phyloP scores from a whole-genome alignment of 768 basidiomycete species.

The Russula virescens region DNA sequence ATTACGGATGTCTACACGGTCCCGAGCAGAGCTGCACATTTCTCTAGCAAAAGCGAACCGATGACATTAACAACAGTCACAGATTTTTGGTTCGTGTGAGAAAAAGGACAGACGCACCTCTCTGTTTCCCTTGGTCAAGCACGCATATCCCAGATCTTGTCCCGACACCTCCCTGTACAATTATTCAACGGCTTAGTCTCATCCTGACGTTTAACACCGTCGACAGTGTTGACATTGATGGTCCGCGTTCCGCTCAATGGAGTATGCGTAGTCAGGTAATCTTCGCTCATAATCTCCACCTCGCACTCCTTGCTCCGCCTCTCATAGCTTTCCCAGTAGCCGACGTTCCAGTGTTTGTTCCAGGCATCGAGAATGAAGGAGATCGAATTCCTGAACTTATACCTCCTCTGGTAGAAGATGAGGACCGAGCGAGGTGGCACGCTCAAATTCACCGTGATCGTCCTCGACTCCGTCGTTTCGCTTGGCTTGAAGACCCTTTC shows the following conservation, averaged over 20 bases:
- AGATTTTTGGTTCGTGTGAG: too few species aligned
- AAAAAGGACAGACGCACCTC: too few species aligned
- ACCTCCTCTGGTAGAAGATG: neutral
- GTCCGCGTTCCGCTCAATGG: neutral
- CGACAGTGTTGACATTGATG: neutral
- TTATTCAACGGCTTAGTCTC: neutral
- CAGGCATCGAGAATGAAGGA: neutral
- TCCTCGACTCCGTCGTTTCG: neutral
- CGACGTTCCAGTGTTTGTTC: neutral
- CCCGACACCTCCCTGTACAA: neutral
- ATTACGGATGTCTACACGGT: too few species aligned
- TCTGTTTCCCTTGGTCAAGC: too few species aligned
- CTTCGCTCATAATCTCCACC: slow-evolving; percentile 1
- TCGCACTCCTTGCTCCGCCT: neutral
- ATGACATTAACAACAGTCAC: too few species aligned
- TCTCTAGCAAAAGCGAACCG: too few species aligned
- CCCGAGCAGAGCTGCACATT: too few species aligned
- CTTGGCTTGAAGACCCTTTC: neutral
- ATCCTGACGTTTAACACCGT: too few species aligned
- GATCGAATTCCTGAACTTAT: neutral
- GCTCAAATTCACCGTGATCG: neutral
- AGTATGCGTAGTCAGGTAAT: neutral
- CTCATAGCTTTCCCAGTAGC: neutral
- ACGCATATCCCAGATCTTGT: neutral
- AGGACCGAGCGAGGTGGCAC: neutral